Evolutionary conservation across 1,139 yeast species (phyloP), one percentile per base, ranked within the genome.

Genomic region (Geotrichum armillariae): DNA sequence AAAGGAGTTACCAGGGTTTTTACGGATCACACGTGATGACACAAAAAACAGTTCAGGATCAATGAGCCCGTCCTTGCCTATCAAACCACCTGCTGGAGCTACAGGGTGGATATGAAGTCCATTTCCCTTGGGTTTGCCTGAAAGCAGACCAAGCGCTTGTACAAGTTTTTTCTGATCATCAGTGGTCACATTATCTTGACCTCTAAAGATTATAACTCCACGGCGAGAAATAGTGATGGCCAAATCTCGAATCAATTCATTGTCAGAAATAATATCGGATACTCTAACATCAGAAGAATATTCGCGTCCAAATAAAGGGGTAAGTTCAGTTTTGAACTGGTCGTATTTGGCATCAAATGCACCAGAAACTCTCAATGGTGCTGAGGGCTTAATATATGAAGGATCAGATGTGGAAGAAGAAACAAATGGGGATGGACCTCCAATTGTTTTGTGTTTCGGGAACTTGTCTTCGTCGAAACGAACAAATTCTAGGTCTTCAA

Each of bases 151-250:
- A 32, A 43, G 18, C 21, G 16, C 25, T 9, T 41, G 31, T 6
- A 20, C 45, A n/a, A 41, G 12, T 8, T 20, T 32, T 20, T 41
- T 72, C 63, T 78, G 82, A 54, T 78, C 67, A 32, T 71, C 70
- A 45, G 78, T 76, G 54, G 82, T 76, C 57, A 85, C 82, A 52
- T 78, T 75, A 18, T 50, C 46, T 65, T 83, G 90, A 57, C 79
- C 75, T 64, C 86, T 74, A 68, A 83, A 83, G 12, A 82, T 78
- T 25, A 81, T 82, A 44, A 83, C 84, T 42, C 89, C 89, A 58
- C 86, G 75, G 65, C 80, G 77, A 20, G 85, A 84, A 35, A 79
- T 81, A 21, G 77, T 71, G 36, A 81, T 71, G 0, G 89, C 87
- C 56, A 83, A 72, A 57, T 83, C 89, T n/a, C 27, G 36, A n/a